Percentiles rank a stretch among this genome's conserved stretches.
Evolutionary conservation across 2,329 filamentous ascomycete species (phyloP).

Genomic region (Thelonectria rubi): DNA sequence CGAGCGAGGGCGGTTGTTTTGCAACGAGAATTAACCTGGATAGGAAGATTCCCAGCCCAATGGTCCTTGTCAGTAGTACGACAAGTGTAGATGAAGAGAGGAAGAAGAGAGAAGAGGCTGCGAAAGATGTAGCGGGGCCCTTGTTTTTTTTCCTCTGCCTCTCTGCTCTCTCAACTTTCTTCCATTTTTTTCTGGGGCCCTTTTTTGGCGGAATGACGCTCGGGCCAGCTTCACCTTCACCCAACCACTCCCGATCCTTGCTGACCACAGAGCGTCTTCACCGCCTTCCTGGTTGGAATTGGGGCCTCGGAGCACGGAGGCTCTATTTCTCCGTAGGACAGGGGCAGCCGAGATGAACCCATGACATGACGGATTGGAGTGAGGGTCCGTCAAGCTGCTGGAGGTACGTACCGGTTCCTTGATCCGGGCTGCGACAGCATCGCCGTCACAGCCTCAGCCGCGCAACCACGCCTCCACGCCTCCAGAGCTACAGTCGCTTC

Average conservation of each 20-base stretch:
- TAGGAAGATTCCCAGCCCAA: conserved; percentile 2
- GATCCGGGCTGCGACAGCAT: conserved; percentile 37
- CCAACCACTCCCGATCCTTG: conserved; percentile 20
- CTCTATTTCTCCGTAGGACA: conserved; percentile 28
- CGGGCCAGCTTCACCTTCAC: conserved; percentile 10
- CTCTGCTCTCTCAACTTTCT: conserved; percentile 24
- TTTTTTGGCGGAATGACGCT: conserved; percentile 25
- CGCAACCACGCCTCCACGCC: conserved; percentile 33
- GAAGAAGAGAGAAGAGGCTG: neutral
- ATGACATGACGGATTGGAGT: conserved; percentile 16
- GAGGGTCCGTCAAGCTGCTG: neutral
- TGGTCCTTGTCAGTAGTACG: neutral
- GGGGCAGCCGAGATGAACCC: conserved; percentile 18
- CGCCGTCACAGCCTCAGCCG: conserved; percentile 35
- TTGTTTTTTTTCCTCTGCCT: conserved; percentile 26
- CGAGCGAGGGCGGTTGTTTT: neutral
- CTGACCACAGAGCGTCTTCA: conserved; percentile 29
- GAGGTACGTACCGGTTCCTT: conserved; percentile 36
- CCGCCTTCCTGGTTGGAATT: conserved; percentile 29
- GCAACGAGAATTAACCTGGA: neutral
- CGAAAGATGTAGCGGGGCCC: conserved; percentile 33
- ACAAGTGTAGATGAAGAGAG: conserved; percentile 21
- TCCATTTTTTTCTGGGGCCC: conserved; percentile 33
- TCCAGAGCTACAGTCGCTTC: conserved; percentile 6
- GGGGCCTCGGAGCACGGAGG: conserved; percentile 8